A percentile compares a stretch with the other conserved stretches of the same genome.
Evolutionary conservation across 768 basidiomycete genomes (phyloP).

Genomic region (Sporobolomyces pararoseus): DNA sequence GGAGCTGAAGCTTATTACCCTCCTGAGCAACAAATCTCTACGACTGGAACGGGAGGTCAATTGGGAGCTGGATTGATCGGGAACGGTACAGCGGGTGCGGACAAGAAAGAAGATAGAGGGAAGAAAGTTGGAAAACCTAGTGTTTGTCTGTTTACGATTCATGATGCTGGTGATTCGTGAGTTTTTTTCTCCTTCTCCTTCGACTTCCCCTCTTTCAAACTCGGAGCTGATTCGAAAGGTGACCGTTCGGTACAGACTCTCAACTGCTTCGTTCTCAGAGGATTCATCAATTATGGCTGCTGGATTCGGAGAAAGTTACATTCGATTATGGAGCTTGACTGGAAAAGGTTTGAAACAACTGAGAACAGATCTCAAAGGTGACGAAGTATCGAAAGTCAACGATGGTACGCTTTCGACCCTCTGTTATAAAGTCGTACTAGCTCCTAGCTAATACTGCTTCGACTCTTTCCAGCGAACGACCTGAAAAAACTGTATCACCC

Average conservation of each 20-base stretch:
- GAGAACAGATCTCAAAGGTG: slow-evolving; percentile 68
- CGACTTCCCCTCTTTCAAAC: neutral
- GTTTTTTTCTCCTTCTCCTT: slow-evolving; percentile 44
- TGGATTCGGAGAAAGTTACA: slow-evolving; percentile 92
- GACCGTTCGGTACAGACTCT: slow-evolving; percentile 57
- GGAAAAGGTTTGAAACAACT: slow-evolving; percentile 78
- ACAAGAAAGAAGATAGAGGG: neutral
- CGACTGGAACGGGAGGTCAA: slow-evolving; percentile 57
- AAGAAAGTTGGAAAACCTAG: slow-evolving; percentile 67
- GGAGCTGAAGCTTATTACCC: slow-evolving; percentile 58
- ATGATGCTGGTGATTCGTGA: slow-evolving; percentile 92
- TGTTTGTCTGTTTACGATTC: slow-evolving; percentile 89
- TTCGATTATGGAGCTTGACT: slow-evolving; percentile 89
- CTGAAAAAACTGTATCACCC: slow-evolving; percentile 58
- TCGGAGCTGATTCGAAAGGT: neutral
- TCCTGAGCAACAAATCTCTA: slow-evolving; percentile 3
- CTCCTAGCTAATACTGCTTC: no score
- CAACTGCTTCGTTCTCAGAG: slow-evolving; percentile 80
- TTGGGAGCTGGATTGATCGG: slow-evolving; percentile 55
- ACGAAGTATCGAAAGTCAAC: slow-evolving; percentile 54
- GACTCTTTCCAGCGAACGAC: slow-evolving; percentile 55
- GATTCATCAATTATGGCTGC: slow-evolving; percentile 90
- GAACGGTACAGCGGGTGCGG: slow-evolving; percentile 9
- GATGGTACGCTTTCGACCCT: slow-evolving; percentile 58
- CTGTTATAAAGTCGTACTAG: no score